phyloP scores from a whole-genome alignment of 1,139 yeast genomes.

The Scheffersomyces cryptocercus region DNA sequence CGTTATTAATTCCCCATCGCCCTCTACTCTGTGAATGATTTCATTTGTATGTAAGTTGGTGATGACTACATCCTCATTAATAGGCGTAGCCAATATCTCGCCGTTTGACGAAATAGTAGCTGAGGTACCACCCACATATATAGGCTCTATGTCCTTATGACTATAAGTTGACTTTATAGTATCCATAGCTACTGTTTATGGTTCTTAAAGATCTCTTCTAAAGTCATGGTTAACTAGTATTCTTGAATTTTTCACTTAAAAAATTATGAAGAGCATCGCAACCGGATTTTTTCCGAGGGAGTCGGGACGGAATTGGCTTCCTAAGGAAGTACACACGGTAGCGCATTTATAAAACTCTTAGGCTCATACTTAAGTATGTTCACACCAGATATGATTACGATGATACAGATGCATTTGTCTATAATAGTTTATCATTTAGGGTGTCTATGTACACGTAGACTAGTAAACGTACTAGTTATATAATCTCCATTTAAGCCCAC shows the following conservation, averaged over 20 bases:
- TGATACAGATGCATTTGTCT: no score
- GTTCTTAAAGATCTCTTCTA: constrained; percentile 2
- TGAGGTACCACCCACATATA: constrained; percentile 81
- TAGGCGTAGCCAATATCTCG: constrained; percentile 73
- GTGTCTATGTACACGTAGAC: no score
- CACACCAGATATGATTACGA: no score
- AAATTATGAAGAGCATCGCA: constrained; percentile 8
- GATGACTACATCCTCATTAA: constrained; percentile 70
- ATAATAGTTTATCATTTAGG: no score
- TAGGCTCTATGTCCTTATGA: constrained; percentile 54
- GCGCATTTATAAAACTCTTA: no score
- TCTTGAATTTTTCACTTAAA: not conserved
- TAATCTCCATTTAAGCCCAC: not conserved
- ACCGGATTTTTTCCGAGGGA: not conserved
- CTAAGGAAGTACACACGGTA: no score
- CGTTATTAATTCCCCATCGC: constrained; percentile 85
- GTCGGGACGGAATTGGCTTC: no score
- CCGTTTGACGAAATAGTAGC: constrained; percentile 73
- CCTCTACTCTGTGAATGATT: constrained; percentile 64
- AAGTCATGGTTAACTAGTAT: not conserved
- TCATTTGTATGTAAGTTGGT: constrained; percentile 62
- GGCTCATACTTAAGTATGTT: no score
- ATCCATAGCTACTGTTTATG: constrained; percentile 19
- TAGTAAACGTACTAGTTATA: no score
- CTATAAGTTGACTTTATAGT: constrained; percentile 34